Base-by-base conservation (phyloP, 2,329 filamentous ascomycete genomes). In the Apiospora hydei region DNA sequence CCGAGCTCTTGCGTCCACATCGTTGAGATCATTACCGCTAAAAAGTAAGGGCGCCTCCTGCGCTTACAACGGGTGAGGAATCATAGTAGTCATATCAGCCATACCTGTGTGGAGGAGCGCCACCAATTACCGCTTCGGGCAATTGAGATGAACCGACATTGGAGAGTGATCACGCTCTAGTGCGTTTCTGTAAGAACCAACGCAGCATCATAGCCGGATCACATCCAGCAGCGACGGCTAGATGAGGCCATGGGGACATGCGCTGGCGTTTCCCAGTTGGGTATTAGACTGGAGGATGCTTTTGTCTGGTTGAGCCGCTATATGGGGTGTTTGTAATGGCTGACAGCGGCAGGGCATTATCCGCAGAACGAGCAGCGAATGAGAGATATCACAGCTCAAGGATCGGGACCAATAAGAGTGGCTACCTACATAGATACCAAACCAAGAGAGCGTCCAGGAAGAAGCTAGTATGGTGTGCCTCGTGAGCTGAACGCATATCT, bases 251-350 rank as follows among this genome's bases (percentile, higher is more conserved):
- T 14, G 26, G 14, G 14, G 14, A 18, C 51, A 57, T 2, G 14
- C 14, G 14, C 8, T 41, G 34, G 18, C 11, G 18, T 14, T n/a
- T n/a, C n/a, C 4, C 34, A 64, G 34, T 10, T 13, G 18, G 18
- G 18, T n/a, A n/a, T 1, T 41, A n/a, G 24, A 14, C 34, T n/a
- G 6, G 57, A 41, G 10, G 18, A 10, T 64, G 57, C 34, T 64
- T 64, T 64, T 18, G 34, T 8, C 41, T 13, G 57, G 30, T 64
- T n/a, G 57, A 21, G 57, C 57, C 57, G 57, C 57, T 64, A 64
- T 41, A 64, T 41, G 34, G 57, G 34, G 57, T 34, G 57, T 21
- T 16, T 34, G 57, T 24, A 21, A 41, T 64, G 57, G 34, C 21
- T 41, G 13, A 11, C 18, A 38, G 57, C 18, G 41, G 21, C 10